A percentile compares a stretch with the other conserved stretches of the same genome.
Evolutionary conservation across 2,329 filamentous ascomycete species (phyloP).

Genomic region (Endoconidiophora laricicola): DNA sequence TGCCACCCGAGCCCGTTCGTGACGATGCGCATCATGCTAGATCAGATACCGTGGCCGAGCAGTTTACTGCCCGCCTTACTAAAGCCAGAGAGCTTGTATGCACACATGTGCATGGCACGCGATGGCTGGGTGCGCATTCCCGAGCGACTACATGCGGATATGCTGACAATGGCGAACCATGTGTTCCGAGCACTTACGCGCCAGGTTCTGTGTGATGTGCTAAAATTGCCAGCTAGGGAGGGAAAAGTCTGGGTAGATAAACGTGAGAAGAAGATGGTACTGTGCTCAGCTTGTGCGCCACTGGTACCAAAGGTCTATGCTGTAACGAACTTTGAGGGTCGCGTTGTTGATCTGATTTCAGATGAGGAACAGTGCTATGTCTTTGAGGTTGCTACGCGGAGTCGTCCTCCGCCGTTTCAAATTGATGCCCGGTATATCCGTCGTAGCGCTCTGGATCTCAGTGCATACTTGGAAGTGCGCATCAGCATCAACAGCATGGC

Average conservation of each 20-base stretch:
- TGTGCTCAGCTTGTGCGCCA: constrained; percentile 4
- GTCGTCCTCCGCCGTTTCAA: constrained; percentile 9
- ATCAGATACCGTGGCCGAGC: background rate
- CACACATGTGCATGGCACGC: background rate
- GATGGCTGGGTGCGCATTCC: constrained; percentile 9
- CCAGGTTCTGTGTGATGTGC: background rate
- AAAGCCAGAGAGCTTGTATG: background rate
- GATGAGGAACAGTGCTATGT: constrained; percentile 6
- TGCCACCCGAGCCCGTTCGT: constrained; percentile 1
- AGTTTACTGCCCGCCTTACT: constrained; percentile 1
- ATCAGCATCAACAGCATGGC: constrained; percentile 13
- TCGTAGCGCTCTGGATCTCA: too few relatives aligned
- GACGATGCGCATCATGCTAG: constrained; percentile 1
- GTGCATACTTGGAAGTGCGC: constrained; percentile 7
- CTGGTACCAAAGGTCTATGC: background rate
- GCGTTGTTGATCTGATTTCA: constrained; percentile 9
- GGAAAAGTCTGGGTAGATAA: too few relatives aligned
- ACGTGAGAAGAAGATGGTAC: too few relatives aligned
- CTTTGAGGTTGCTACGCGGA: constrained; percentile 10
- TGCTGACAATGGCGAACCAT: constrained; percentile 6
- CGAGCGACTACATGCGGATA: constrained; percentile 1
- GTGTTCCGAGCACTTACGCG: constrained; percentile 2
- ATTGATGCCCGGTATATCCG: background rate
- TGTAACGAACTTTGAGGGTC: constrained; percentile 6
- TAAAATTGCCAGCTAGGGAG: background rate